A percentile compares a stretch with the other conserved stretches of the same genome.
phyloP scores from a whole-genome alignment of 257 asterid species.

The Petunia secreta region DNA sequence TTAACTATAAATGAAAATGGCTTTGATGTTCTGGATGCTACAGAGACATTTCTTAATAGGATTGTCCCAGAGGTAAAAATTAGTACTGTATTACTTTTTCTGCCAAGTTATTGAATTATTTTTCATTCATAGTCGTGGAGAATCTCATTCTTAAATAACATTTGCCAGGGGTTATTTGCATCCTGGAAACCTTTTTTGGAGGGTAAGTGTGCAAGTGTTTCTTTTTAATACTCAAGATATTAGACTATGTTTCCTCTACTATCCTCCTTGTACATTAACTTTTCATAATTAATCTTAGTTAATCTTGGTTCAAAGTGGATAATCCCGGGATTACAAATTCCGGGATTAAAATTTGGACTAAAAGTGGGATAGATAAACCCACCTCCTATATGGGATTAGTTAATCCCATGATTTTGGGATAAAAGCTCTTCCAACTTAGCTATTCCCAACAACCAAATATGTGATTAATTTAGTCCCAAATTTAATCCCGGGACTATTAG shows the following conservation, averaged over 20 bases:
- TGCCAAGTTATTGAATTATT: slow-evolving; percentile 19
- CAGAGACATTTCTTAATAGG: slow-evolving; percentile 85
- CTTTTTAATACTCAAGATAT: neutral
- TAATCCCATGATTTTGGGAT: too few relatives aligned
- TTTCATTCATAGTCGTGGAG: slow-evolving; percentile 22
- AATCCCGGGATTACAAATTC: too few relatives aligned
- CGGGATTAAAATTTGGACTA: too few relatives aligned
- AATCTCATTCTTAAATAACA: slow-evolving; percentile 30
- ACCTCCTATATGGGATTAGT: too few relatives aligned
- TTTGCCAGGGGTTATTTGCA: slow-evolving; percentile 78
- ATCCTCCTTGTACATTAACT: slow-evolving; percentile 13
- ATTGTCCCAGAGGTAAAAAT: slow-evolving; percentile 85
- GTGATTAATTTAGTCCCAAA: too few relatives aligned
- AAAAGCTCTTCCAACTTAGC: too few relatives aligned
- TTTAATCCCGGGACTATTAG: too few relatives aligned
- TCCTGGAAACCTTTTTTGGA: slow-evolving; percentile 94
- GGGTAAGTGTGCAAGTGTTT: slow-evolving; percentile 46
- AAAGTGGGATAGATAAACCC: too few relatives aligned
- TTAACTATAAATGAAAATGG: slow-evolving; percentile 94
- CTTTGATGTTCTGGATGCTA: slow-evolving; percentile 88
- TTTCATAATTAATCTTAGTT: neutral
- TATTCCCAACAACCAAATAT: too few relatives aligned
- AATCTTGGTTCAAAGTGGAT: neutral
- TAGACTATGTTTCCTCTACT: neutral
- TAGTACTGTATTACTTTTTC: slow-evolving; percentile 21